Percentiles rank a stretch among this genome's conserved stretches.
Conservation (phyloP, 2,329 filamentous ascomycete genomes). For the Juglanconis sp. region DNA sequence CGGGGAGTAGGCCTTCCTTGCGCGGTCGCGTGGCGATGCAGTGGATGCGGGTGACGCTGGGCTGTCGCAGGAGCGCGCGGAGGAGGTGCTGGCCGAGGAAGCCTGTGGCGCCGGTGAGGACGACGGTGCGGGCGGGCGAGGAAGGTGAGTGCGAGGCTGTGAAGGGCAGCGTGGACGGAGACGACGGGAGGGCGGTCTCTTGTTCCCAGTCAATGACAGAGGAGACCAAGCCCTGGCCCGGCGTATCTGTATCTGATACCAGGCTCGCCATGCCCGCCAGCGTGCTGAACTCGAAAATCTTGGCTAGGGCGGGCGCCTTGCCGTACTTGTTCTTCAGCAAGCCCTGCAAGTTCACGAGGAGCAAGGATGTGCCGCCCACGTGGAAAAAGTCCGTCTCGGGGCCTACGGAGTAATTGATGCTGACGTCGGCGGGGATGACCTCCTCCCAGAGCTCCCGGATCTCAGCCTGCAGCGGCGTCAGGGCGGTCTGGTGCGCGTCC, state of each 20-base stretch:
- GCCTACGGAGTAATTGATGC: constrained; percentile 2
- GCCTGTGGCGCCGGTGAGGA: not conserved
- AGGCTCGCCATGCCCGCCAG: too few relatives aligned
- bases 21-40: not conserved
- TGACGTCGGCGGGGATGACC: constrained; percentile 21
- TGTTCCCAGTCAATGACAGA: too few relatives aligned
- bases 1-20: too few relatives aligned
- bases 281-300: too few relatives aligned
- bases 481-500: too few relatives aligned
- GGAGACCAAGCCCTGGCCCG: too few relatives aligned
- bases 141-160: too few relatives aligned
- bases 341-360: constrained; percentile 32
- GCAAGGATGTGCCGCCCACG: constrained; percentile 38
- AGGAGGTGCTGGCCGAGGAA: not conserved
- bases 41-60: not conserved
- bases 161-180: too few relatives aligned
- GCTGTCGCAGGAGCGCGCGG: not conserved
- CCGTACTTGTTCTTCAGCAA: not conserved
- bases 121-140: not conserved
- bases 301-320: too few relatives aligned
- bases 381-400: constrained; percentile 37
- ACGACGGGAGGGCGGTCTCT: too few relatives aligned
- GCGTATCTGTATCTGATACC: too few relatives aligned
- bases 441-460: constrained; percentile 21
- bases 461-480: not conserved